Conservation (phyloP, 2,329 filamentous ascomycete genomes). For the Penicillium sp. region DNA sequence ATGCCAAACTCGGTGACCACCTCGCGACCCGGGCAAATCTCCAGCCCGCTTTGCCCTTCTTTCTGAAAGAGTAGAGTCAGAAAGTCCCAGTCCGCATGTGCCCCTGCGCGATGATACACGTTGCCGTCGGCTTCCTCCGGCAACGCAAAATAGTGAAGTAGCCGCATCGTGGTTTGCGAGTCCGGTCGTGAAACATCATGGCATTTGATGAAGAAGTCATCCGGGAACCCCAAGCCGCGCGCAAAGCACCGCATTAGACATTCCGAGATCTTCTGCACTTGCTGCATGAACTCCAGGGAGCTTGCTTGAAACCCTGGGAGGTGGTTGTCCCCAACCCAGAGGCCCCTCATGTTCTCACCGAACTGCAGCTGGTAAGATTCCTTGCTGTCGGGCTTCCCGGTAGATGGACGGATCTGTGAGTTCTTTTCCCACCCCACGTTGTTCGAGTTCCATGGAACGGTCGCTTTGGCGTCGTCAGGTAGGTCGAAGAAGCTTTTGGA, state of each 20-base stretch:
- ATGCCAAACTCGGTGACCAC: slow-evolving; percentile 58
- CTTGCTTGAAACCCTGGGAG: slow-evolving; percentile 51
- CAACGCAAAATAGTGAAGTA: slow-evolving; percentile 58
- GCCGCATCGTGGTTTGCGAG: slow-evolving; percentile 55
- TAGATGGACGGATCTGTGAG: slow-evolving; percentile 59
- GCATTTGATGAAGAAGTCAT: slow-evolving; percentile 56
- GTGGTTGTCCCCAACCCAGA: slow-evolving; percentile 52
- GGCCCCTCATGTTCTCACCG: slow-evolving; percentile 52
- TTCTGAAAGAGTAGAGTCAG: slow-evolving; percentile 63
- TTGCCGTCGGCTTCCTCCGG: slow-evolving; percentile 37
- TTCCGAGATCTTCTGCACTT: slow-evolving; percentile 53
- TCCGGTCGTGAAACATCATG: slow-evolving; percentile 53
- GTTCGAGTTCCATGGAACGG: slow-evolving; percentile 54
- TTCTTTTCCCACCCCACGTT: slow-evolving; percentile 64
- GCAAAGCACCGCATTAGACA: slow-evolving; percentile 60
- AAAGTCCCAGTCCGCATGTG: slow-evolving; percentile 64
- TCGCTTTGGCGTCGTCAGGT: slow-evolving; percentile 52
- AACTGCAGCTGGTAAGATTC: slow-evolving; percentile 65
- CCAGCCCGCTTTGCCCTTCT: slow-evolving; percentile 59
- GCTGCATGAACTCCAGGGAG: slow-evolving; percentile 55
- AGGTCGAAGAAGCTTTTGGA: slow-evolving; percentile 57
- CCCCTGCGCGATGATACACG: slow-evolving; percentile 59
- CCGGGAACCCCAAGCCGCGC: slow-evolving; percentile 55
- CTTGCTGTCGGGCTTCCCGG: slow-evolving; percentile 58
- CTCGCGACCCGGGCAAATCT: slow-evolving; percentile 65